Conservation (phyloP, 495 filamentous ascomycete genomes). For the Podospora didyma region DNA sequence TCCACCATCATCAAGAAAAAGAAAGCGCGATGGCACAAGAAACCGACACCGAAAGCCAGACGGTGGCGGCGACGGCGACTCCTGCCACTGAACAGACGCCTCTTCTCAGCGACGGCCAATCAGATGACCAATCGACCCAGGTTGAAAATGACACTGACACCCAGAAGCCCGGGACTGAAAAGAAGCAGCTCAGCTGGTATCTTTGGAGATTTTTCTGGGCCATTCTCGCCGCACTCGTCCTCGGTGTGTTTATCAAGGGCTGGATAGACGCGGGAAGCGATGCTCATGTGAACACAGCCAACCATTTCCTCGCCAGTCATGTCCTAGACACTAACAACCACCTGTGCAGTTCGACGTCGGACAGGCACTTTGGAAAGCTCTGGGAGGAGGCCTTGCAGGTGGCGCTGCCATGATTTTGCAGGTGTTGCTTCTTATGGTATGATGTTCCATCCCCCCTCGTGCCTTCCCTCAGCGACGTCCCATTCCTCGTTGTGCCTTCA, state of each 20-base stretch:
- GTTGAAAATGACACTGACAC: neutral
- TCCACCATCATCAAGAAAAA: no score
- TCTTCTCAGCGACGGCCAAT: conserved; percentile 12
- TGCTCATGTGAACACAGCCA: conserved; percentile 15
- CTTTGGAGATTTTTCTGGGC: conserved; percentile 25
- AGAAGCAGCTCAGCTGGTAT: conserved; percentile 5
- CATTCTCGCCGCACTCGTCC: conserved; percentile 10
- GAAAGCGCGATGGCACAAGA: no score
- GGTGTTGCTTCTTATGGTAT: conserved; percentile 32
- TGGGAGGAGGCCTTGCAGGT: conserved; percentile 29
- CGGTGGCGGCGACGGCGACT: neutral
- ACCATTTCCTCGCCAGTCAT: no score
- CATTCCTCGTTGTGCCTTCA: no score
- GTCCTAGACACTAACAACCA: neutral
- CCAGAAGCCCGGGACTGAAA: neutral
- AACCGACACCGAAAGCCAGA: conserved; percentile 9
- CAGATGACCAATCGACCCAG: conserved; percentile 2
- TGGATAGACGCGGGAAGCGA: conserved; percentile 30
- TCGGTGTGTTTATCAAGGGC: conserved; percentile 27
- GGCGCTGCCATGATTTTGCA: conserved; percentile 34
- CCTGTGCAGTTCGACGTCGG: conserved; percentile 24
- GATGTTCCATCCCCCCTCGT: neutral
- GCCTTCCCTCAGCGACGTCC: neutral
- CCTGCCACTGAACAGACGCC: conserved; percentile 18
- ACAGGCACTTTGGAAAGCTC: conserved; percentile 23